phyloP scores from a whole-genome alignment of 306 rosid genomes.

The Oxytropis ochrocephala region DNA sequence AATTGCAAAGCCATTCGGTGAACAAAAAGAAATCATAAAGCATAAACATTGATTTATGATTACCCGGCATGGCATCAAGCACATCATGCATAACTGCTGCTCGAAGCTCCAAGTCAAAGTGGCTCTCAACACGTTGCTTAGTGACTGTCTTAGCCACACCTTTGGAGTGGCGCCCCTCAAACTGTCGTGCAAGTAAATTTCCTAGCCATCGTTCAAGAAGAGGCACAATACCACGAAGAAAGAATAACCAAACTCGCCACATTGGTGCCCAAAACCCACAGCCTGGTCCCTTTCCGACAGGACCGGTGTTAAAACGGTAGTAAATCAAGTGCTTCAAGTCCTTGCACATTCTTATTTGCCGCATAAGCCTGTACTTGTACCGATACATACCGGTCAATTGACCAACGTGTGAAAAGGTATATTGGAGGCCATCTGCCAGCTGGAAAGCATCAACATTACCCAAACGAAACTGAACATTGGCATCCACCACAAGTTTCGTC shows the following conservation, averaged over 20 bases:
- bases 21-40: not conserved
- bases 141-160: constrained; percentile 99
- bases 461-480: constrained; percentile 93
- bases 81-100: constrained; percentile 99
- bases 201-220: constrained; percentile 96
- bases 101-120: constrained; percentile 96
- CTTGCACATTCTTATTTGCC: constrained; percentile 98
- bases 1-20: not conserved
- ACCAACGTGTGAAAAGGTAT: constrained; percentile 96
- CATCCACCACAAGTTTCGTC: constrained; percentile 99
- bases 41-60: not conserved
- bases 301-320: constrained; percentile 98
- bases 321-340: constrained; percentile 94
- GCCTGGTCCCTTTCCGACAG: constrained; percentile 99
- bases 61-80: constrained; percentile 99
- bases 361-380: constrained; percentile 94
- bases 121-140: constrained; percentile 99
- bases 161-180: constrained; percentile 97
- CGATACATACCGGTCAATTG: constrained; percentile 99
- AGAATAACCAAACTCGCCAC: constrained; percentile 99
- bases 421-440: constrained; percentile 96
- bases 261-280: constrained; percentile 99
- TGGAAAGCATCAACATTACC: constrained; percentile 99
- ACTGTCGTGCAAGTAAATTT: constrained; percentile 92
- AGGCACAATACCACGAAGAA: constrained; percentile 97